Evolutionary conservation across 306 rosid species (phyloP), one percentile per base, ranked within the genome.

Genomic region (Phaseolus lunatus): DNA sequence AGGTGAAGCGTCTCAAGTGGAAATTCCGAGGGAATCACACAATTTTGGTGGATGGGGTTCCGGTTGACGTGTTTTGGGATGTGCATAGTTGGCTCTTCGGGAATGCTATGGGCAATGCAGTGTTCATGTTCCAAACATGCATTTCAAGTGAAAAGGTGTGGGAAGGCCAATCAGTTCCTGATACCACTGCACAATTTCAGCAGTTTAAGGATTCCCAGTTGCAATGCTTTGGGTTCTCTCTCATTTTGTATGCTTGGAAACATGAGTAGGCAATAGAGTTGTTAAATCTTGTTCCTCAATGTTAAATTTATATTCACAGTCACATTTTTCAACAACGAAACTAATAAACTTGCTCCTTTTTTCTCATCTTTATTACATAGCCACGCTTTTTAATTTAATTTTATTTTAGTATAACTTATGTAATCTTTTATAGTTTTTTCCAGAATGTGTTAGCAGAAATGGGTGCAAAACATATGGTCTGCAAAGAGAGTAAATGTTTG

Each of bases 11-110:
- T 71, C 78, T 94, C 61, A 94, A 85, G 67, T 94, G 97, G 98
- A 94, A 94, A 70, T 94, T 94, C 81, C 70, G 97, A 23, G 98
- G 98, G 0, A 91, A 94, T 43, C 77, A 89, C 70, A 87, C 92
- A 18, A 88, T 94, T 84, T 52, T 87, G 78, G 92, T 94, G 57
- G 96, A 91, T 83, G 98, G 96, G 19, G 45, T 91, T 49, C 92
- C 89, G 0, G 90, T 94, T 45, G 85, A 91, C 83, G 97, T 94
- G 65, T 90, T 88, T 14, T 94, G 97, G 98, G 98, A 94, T 85
- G 97, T 92, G 19, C 95, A 92, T 84, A 84, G 89, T 77, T 94
- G 97, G 98, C 88, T 92, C 11, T 94, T 90, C 84, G 96, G 98
- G 20, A 87, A 79, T 74, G 69, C 89, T 6, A 72, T 82, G 84